Percentiles rank a stretch among this genome's conserved stretches.
phyloP scores from a whole-genome alignment of 176 grass and related monocot species.

The Neostapfia colusana region DNA sequence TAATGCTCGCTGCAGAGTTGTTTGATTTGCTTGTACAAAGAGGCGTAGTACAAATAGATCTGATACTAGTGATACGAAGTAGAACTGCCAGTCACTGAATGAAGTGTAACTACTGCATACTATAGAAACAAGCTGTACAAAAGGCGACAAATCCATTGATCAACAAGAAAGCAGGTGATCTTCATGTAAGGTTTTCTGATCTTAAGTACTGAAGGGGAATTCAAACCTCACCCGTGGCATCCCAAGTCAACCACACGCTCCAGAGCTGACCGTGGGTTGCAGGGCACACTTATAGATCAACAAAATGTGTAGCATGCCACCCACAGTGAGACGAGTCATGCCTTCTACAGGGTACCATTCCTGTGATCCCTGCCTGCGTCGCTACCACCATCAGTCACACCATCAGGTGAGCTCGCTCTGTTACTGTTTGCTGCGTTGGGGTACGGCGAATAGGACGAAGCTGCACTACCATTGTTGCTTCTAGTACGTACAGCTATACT shows the following conservation, averaged over 20 bases:
- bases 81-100: no score
- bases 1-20: no score
- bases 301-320: background rate
- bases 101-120: background rate
- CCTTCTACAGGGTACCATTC: conserved; percentile 45
- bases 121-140: conserved; percentile 35
- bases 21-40: no score
- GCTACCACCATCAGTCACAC: conserved; percentile 19
- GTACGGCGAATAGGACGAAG: conserved; percentile 59
- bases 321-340: conserved; percentile 22
- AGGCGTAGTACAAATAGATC: no score
- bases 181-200: background rate
- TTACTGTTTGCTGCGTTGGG: conserved; percentile 23
- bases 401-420: conserved; percentile 43
- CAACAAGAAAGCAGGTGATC: background rate
- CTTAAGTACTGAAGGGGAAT: background rate
- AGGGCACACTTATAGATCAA: background rate
- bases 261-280: background rate
- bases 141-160: background rate
- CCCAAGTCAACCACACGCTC: background rate
- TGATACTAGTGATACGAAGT: no score
- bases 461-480: conserved; percentile 50
- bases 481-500: conserved; percentile 63
- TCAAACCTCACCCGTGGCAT: background rate
- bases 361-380: conserved; percentile 43